These are phyloP conservation scores for Mycena floridula DNA, from an alignment of 768 basidiomycete genomes.

Conservation along the genomic window DNA sequence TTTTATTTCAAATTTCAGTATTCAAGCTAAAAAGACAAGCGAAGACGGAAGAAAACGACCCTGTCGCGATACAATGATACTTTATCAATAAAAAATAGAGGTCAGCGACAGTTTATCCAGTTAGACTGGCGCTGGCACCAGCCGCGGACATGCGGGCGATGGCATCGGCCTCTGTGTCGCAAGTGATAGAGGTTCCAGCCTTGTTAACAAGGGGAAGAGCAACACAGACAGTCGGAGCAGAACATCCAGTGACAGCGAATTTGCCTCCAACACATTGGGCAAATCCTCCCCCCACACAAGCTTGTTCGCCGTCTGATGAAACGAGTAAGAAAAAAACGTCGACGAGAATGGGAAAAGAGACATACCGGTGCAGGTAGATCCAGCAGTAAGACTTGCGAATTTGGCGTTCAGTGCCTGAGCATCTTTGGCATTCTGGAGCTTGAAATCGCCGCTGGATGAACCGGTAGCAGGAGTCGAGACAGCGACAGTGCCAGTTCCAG, in stretches of 20 bases:
- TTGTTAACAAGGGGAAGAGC: conserved; percentile 52
- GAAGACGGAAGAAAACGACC: too few species aligned
- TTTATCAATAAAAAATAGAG: too few species aligned
- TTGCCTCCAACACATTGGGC: conserved; percentile 49
- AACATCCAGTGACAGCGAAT: conserved; percentile 34
- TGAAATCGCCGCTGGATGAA: conserved; percentile 20
- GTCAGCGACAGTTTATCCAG: background rate
- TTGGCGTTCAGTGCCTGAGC: conserved; percentile 47
- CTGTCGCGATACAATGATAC: too few species aligned
- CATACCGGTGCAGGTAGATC: conserved; percentile 38
- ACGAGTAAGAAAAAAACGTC: conserved; percentile 21
- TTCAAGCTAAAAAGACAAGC: too few species aligned
- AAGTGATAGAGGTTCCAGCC: conserved; percentile 45
- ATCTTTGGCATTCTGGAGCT: conserved; percentile 39
- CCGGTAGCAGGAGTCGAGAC: conserved; percentile 13
- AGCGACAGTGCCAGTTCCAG: conserved; percentile 11
- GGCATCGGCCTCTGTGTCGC: conserved; percentile 42
- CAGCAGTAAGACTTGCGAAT: conserved; percentile 39
- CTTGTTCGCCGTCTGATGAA: conserved; percentile 32
- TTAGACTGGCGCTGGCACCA: background rate
- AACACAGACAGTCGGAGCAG: conserved; percentile 30
- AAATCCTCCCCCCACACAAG: conserved; percentile 39
- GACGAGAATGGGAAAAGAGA: background rate
- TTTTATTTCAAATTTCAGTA: too few species aligned
- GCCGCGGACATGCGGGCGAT: conserved; percentile 25